Conservation (phyloP, 345 rosid species). For the Rhizophora mangle region DNA sequence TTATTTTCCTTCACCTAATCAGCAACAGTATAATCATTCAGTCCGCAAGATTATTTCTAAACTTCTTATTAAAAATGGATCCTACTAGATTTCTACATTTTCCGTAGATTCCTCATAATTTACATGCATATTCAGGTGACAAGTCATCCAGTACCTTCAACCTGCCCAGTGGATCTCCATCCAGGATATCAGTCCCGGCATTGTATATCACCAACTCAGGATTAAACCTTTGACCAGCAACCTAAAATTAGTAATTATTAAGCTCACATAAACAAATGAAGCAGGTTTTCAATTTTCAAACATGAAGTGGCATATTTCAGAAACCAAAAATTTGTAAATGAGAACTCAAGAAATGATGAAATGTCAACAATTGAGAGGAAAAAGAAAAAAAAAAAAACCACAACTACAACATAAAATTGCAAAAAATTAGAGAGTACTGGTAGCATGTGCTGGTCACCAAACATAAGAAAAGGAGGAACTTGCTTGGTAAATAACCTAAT, state of each 20-base stretch:
- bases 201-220: constrained; percentile 83
- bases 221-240: constrained; percentile 56
- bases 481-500: too few relatives aligned
- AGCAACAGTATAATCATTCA: too few relatives aligned
- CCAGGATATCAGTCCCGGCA: constrained; percentile 95
- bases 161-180: constrained; percentile 90
- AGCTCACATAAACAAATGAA: neutral
- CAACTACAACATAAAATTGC: too few relatives aligned
- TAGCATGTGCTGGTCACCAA: too few relatives aligned
- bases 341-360: too few relatives aligned
- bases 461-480: too few relatives aligned
- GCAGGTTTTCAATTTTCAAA: neutral
- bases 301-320: neutral
- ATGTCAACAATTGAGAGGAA: too few relatives aligned
- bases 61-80: neutral
- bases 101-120: too few relatives aligned
- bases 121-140: neutral
- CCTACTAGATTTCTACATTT: neutral
- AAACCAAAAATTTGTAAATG: neutral
- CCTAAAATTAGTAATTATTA: constrained; percentile 41
- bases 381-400: too few relatives aligned
- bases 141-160: constrained; percentile 48
- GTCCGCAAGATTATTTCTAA: too few relatives aligned
- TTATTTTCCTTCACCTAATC: too few relatives aligned
- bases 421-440: too few relatives aligned